These are phyloP conservation scores for Carex scoparia DNA, from an alignment of 176 grass and related monocot species.

Conservation along the genomic window DNA sequence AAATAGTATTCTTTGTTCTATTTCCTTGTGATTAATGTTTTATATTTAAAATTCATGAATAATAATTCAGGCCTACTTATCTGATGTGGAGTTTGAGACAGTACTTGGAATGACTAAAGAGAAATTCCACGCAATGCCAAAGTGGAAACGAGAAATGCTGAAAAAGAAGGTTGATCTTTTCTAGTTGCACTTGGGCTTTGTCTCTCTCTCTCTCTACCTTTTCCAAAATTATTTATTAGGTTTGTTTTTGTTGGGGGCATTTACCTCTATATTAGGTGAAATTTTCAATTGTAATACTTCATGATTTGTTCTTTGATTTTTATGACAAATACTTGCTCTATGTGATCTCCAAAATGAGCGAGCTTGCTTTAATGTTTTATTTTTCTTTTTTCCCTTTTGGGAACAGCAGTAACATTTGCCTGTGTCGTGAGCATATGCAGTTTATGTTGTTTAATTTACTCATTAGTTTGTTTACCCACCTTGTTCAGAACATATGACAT, in stretches of 20 bases:
- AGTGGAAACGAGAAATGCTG: slow-evolving; percentile 89
- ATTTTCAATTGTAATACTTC: background rate
- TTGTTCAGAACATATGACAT: background rate
- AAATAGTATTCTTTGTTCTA: background rate
- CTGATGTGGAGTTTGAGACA: slow-evolving; percentile 64
- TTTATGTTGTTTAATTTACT: slow-evolving; percentile 2
- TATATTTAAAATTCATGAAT: slow-evolving; percentile 2
- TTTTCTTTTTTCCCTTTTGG: background rate
- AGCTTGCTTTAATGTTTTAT: background rate
- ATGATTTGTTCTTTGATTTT: background rate
- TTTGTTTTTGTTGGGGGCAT: background rate
- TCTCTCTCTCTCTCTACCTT: background rate
- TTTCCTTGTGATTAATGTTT: background rate
- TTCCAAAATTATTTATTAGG: background rate
- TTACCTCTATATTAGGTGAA: background rate
- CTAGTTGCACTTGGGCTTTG: slow-evolving; percentile 20
- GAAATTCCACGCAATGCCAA: slow-evolving; percentile 64
- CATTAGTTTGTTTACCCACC: background rate
- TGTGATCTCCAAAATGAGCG: background rate
- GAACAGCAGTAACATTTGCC: background rate
- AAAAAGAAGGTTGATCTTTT: slow-evolving; percentile 86
- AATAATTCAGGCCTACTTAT: slow-evolving; percentile 64
- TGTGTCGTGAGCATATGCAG: background rate
- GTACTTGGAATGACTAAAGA: slow-evolving; percentile 64
- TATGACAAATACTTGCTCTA: background rate